Base-by-base conservation (phyloP, 2,329 filamentous ascomycete species). In the Hypoxylon sp. region DNA sequence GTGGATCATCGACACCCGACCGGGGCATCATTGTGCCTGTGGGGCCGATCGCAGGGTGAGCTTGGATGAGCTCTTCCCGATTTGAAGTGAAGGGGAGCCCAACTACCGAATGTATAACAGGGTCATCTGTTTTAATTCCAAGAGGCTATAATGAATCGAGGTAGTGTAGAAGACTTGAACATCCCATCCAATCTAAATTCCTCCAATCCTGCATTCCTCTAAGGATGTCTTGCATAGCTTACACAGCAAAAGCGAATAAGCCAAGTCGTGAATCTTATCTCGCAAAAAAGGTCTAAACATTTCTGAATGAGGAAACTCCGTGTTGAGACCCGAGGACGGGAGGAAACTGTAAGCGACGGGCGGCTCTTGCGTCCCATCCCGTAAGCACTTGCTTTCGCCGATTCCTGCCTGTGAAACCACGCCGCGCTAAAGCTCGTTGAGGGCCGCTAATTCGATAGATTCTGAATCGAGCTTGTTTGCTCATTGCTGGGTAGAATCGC, bases 171-270 rank as follows among this genome's bases (percentile, higher is more conserved):
- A 24, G 50, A 5, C 19, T 46, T 27, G 31, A 42, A 52, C 47
- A 52, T 21, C 44, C 31, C 53, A 29, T 32, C 32, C 19, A 54
- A 51, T 31, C 39, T 17, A 37, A 55, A 59, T 47, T 70, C 68
- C 65, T 65, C 50, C 44, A 68, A 65, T 70, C 68, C 68, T 61
- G 35, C 55, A 70, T 62, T 70, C 68, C 68, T 59, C 42, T 21
- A 21, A 35, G 21, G 37, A 44, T 19, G 27, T 53, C 46, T 61
- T 50, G 58, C 24, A 44, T 35, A 47, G 35, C 51, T 13, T 13
- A 17, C 31, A 21, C 46, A 7, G 4, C 19, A 19, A 51, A 15
- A 6, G 32, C 52, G 44, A 27, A 44, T 48, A 53, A 54, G 53
- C 42, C 47, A 31, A 62, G 29, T 31, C 31, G 17, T 47, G 35